Percentiles rank a stretch among this genome's conserved stretches.
These are phyloP conservation scores for Dactylis glomerata DNA, from an alignment of 176 grass and related monocot species.

Conservation along the genomic window DNA sequence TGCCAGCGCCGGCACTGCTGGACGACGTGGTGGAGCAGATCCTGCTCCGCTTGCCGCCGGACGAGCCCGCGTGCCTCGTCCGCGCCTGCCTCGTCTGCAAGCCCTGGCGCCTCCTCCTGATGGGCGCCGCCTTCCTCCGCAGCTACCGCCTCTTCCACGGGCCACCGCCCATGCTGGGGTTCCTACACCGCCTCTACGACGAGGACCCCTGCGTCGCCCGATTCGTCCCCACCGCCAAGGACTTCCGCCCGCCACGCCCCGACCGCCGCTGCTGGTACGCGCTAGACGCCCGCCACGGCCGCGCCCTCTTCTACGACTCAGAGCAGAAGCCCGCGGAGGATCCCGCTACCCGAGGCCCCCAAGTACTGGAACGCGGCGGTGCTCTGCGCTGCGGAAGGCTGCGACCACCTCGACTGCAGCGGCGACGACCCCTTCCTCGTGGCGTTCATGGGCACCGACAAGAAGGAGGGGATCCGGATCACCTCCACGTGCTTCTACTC, in stretches of 20 bases:
- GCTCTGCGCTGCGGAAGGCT: neutral
- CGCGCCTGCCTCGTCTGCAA: slow-evolving; percentile 26
- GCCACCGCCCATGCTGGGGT: neutral
- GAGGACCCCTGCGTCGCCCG: neutral
- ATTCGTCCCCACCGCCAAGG: neutral
- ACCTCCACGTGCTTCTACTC: neutral
- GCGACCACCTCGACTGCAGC: neutral
- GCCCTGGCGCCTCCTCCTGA: slow-evolving; percentile 3
- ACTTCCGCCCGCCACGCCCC: neutral
- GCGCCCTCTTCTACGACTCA: neutral
- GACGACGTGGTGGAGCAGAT: neutral
- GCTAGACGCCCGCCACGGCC: slow-evolving; percentile 11
- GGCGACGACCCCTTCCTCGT: neutral
- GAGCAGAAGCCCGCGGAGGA: neutral
- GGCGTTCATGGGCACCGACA: neutral
- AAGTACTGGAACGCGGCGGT: neutral
- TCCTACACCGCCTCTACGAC: neutral
- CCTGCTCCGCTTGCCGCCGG: slow-evolving; percentile 13
- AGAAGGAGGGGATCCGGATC: neutral
- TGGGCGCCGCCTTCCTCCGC: neutral
- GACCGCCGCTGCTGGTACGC: neutral
- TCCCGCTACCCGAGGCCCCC: neutral
- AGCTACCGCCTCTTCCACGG: neutral
- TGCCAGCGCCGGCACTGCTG: neutral
- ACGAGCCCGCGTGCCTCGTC: neutral